Evolutionary conservation across 441 rosid genomes (phyloP).

Genomic region (Cnidoscolus chayamansa): DNA sequence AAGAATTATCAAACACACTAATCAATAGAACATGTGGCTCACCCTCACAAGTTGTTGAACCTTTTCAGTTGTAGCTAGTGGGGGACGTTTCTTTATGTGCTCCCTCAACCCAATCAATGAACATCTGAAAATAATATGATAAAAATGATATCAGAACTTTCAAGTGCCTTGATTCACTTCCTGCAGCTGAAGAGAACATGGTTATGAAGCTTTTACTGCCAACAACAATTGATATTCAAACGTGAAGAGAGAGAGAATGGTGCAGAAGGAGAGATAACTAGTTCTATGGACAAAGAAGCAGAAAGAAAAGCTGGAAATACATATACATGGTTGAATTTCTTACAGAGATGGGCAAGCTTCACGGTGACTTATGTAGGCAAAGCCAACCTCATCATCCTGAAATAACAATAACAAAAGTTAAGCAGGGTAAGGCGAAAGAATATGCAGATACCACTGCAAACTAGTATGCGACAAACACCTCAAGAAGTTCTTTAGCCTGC

Average conservation of each 20-base stretch:
- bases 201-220: not conserved
- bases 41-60: conserved; percentile 93
- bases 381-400: conserved; percentile 85
- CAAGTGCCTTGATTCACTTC: not conserved
- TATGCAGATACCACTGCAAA: conserved; percentile 8
- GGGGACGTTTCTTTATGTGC: conserved; percentile 97
- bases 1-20: not conserved
- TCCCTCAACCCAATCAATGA: conserved; percentile 78
- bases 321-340: conserved; percentile 33
- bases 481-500: conserved; percentile 77
- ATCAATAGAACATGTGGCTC: conserved; percentile 30
- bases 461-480: conserved; percentile 46
- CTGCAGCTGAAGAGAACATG: not conserved
- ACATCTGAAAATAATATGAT: conserved; percentile 41
- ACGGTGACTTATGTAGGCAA: conserved; percentile 80
- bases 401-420: conserved; percentile 24
- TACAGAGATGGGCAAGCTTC: conserved; percentile 93
- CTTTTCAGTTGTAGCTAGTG: conserved; percentile 91
- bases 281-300: conserved; percentile 8
- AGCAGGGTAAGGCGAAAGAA: conserved; percentile 16
- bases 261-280: not conserved
- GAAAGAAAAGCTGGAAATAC: conserved; percentile 17
- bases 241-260: not conserved
- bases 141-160: conserved; percentile 5
- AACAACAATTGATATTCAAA: conserved; percentile 4